Base-by-base conservation (phyloP, 2,329 filamentous ascomycete species). In the Aspergillus sclerotialis region DNA sequence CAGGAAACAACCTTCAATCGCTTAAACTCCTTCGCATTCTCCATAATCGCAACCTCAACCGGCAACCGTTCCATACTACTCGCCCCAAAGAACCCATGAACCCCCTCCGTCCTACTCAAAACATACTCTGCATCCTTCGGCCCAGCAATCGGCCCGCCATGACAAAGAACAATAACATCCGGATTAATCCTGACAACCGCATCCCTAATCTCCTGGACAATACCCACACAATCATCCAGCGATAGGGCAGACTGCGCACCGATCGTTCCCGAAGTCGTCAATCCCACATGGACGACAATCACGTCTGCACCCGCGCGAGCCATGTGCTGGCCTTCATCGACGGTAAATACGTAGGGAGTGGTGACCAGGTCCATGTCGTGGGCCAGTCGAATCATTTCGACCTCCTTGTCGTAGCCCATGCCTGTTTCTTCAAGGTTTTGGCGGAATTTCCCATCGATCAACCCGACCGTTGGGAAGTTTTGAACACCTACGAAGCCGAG, bases 21-120 rank as follows among this genome's bases (percentile, higher is more conserved):
- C 47, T 78, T 78, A 52, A 79, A 80, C 11, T 64, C 60, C 44
- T 63, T 67, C 4, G 73, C 74, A 28, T 73, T 74, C 33, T 70
- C 67, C 32, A 68, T 75, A 36, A 84, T 82, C 0, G 80, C 80
- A 38, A 72, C 63, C 51, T 84, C 80, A 8, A 84, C 80, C 0
- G 80, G 80, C 41, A 84, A 56, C 28, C 80, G 63, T 57, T 84
- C 80, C 75, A 84, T 81, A 35, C 74, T 58, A 41, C 78, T 82
- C 8, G 80, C 81, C 0, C 80, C 81, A 47, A 78, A 84, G 55
- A 85, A 84, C 0, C 81, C 80, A 59, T 84, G 78, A n/a, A 84
- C 63, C 0, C 79, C 80, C 25, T 66, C 70, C 1, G 76, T 80
- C 44, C 71, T 61, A 14, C 64, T 65, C 18, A 84, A 63, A 7